Evolutionary conservation across 805 yeast genomes (phyloP), one percentile per base, ranked within the genome.

Genomic region (Starmerella apis): DNA sequence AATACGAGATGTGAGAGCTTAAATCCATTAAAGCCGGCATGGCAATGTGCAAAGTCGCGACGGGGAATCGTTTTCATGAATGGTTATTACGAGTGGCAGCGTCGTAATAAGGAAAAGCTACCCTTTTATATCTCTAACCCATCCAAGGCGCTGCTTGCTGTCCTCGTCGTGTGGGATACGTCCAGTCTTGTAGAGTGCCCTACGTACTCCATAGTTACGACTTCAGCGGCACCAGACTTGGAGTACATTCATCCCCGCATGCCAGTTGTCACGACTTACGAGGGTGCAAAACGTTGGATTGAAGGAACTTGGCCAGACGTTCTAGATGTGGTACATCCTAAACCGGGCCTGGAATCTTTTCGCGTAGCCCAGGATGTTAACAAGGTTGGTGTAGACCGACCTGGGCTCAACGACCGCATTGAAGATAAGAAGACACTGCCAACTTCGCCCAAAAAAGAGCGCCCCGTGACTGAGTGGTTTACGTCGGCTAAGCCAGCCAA

Each of bases 21-120:
- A 10, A 58, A 59, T 0, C 69, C 71, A 4, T 64, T 67, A 1
- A 71, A 73, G 38, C 67, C 71, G 20, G 64, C 81, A 36, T 87
- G 95, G 95, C 69, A 69, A 6, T 53, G 69, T 1, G 69, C 76
- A 4, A 66, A 72, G 32, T 65, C 65, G 8, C 67, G 69, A 4
- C 68, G 95, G 33, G 87, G 95, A 62, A 79, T 81, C 0, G 77
- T 86, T 0, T 90, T 94, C 0, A 73, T 84, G 35, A 75, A 77
- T 59, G 96, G 96, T 0, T 88, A 88, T 64, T 88, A 77, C 61
- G 96, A 88, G 65, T 88, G 96, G 96, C 56, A 56, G 60, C 10
- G 67, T 61, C 47, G 65, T 62, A 24, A 54, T 59, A 27, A 67
- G 64, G 38, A 68, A 9, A 81, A 78, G 60, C 63, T 64, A 0